phyloP scores from a whole-genome alignment of 1,284 basidiomycete genomes.

The Leccinum huronense region DNA sequence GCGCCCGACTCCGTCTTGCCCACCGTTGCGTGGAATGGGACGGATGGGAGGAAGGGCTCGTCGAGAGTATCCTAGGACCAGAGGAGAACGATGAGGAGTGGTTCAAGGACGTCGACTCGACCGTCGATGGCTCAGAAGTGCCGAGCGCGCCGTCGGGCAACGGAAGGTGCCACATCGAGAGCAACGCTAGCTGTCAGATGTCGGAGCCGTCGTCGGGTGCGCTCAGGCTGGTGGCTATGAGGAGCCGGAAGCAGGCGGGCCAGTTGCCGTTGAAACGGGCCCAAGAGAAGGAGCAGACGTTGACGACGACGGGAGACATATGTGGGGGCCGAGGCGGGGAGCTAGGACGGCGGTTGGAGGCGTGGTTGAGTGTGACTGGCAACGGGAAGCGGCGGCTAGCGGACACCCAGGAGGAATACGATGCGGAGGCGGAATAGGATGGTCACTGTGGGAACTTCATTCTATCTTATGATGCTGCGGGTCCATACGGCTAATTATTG shows the following conservation, averaged over 20 bases:
- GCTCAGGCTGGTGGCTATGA: constrained; percentile 22
- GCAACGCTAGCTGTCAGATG: constrained; percentile 3
- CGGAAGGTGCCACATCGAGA: not conserved
- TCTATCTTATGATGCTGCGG: constrained; percentile 13
- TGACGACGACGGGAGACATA: constrained; percentile 66
- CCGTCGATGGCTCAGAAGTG: constrained; percentile 25
- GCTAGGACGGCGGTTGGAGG: constrained; percentile 67
- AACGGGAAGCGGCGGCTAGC: constrained; percentile 15
- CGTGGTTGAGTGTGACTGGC: constrained; percentile 50
- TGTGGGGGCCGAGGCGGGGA: constrained; percentile 76
- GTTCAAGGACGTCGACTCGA: constrained; percentile 49
- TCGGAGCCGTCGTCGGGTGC: constrained; percentile 23
- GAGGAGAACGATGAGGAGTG: constrained; percentile 68
- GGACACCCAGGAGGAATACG: constrained; percentile 16
- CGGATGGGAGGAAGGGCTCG: constrained; percentile 81
- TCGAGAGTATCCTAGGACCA: constrained; percentile 67
- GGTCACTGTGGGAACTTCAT: not conserved
- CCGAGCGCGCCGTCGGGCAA: constrained; percentile 18
- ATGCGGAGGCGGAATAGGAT: constrained; percentile 8
- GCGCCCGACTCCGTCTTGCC: constrained; percentile 64
- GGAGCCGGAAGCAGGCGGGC: constrained; percentile 34
- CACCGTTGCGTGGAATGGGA: constrained; percentile 82
- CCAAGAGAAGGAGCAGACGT: constrained; percentile 58
- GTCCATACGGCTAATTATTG: not conserved
- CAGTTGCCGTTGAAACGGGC: constrained; percentile 54